Percentiles rank a stretch among this genome's conserved stretches.
phyloP scores from a whole-genome alignment of 1,284 basidiomycete genomes.

The Rugosomyces carneus region DNA sequence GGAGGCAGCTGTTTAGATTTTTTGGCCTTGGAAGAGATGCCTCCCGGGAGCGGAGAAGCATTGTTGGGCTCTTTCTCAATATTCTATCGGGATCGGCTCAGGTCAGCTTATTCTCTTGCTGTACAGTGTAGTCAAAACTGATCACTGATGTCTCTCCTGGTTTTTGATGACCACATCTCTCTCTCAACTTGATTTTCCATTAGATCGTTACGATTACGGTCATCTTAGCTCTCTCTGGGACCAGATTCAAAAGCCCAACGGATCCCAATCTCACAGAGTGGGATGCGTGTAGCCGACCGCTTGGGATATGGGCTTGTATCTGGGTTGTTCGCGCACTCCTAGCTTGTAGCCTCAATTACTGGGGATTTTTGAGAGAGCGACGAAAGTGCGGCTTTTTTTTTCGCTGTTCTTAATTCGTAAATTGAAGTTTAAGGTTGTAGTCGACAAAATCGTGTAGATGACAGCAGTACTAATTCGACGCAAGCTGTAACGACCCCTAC shows the following conservation, averaged over 20 bases:
- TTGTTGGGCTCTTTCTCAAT: constrained; percentile 53
- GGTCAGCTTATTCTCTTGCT: constrained; percentile 29
- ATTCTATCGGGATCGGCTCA: constrained; percentile 50
- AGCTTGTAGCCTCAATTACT: constrained; percentile 47
- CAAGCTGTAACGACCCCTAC: not conserved
- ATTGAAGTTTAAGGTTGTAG: constrained; percentile 1
- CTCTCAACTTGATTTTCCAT: too few species aligned
- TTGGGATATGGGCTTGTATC: constrained; percentile 66
- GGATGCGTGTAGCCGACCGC: constrained; percentile 56
- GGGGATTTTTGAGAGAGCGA: constrained; percentile 52
- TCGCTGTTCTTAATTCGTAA: too few species aligned
- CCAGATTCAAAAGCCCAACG: constrained; percentile 44
- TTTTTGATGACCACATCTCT: constrained; percentile 3
- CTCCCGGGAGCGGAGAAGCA: constrained; percentile 47
- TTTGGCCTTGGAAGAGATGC: constrained; percentile 55
- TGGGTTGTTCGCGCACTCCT: constrained; percentile 59
- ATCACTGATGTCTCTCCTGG: not conserved
- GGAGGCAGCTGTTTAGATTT: constrained; percentile 32
- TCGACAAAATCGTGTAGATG: constrained; percentile 9
- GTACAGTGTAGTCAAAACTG: constrained; percentile 16
- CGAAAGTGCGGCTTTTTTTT: constrained; percentile 28
- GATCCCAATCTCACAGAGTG: constrained; percentile 47
- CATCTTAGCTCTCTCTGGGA: constrained; percentile 44
- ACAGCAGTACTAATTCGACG: not conserved
- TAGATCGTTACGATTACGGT: constrained; percentile 52